Evolutionary conservation across 73 alveolate species (phyloP), one percentile per base, ranked within the genome.

Genomic region (Paraurostyla sp.): DNA sequence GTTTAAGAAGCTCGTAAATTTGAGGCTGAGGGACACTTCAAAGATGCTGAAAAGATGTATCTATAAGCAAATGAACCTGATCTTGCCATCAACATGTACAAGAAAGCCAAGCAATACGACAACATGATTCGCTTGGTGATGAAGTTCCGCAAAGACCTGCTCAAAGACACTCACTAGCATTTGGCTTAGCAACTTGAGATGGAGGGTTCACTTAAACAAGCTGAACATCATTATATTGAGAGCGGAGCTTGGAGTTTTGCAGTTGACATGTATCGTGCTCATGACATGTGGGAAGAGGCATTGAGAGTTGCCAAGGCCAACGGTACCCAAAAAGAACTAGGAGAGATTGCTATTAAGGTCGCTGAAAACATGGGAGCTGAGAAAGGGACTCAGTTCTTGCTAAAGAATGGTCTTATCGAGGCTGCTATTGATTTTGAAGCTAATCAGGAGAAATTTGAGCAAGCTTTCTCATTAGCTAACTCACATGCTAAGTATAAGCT

Each of bases 1-100:
- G 91, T 97, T 13, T 92, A 92, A 71, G 98, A 98, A 92, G 99
- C 99, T 54, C 94, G 96, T 85, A 98, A 97, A 85, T 95, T 98
- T 85, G 99, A 98, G 93, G 86, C 93, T 80, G 97, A 91, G 80
- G 99, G 99, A 30, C 89, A 93, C 41, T 96, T 87, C 65, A 97
- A 96, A 90, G 99, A 99, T 81, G 99, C 99, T 0, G 99, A 99
- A 85, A 96, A 96, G 93, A 92, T 98, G 95, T 99, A 97, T 91
- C 84, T 98, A 76, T 92, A 98, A 73, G 99, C 98, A 38, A 96
- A 97, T 45, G 99, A 99, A 60, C 98, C 98, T 27, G 99, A 99
- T 85, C 96, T 97, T 49, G 99, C 99, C 81, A 99, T 99, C 87
- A 95, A 96, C 73, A 99, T 99, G 99, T 96, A 98, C 90, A 92